Evolutionary conservation across 768 basidiomycete genomes (phyloP), one percentile per base, ranked within the genome.

Genomic region (Lactarius akahatsu): DNA sequence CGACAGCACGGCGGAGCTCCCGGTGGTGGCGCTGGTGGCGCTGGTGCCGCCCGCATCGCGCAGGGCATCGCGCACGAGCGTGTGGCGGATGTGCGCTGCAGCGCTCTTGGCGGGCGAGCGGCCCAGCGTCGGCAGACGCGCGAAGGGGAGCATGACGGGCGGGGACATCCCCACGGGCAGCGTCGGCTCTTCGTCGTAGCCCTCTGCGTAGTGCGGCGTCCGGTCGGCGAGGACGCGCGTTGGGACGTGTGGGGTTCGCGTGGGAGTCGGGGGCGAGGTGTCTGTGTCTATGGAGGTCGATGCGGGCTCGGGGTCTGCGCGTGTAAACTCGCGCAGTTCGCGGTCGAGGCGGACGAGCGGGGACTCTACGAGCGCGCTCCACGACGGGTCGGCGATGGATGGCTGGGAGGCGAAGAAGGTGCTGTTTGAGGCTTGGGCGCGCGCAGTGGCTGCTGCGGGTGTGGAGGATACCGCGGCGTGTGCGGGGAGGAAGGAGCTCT

Each of bases 381-480:
- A 94, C 16, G 88, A 88, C 36, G 83, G 81, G 16, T 80, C 80
- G 4, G 73, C 15, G 18, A 15, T 5, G 20, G 62, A 34, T 2
- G 62, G 57, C 16, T 38, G 50, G 16, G 66, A 20, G 8, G 62
- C 55, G 34, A 59, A 67, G 6, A 62, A 63, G 16, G 52, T 30
- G 45, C 63, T 56, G 41, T 55, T 63, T 15, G 32, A n/a, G 32
- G 32, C 43, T 41, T 40, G 41, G 18, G 62, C 41, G 8, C 57
- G 38, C 1, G 57, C 58, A 32, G 34, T 26, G 5, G 50, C 55
- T 55, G 66, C 85, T 10, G 90, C 88, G 20, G 92, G 93, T 1
- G 92, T 94, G 2, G 92, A 94, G 1, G 91, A 90, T 62, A 89
- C 80, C 0, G 89, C 89, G 9, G 82, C 90, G 59, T 87, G 85